Evolutionary conservation across 2,329 filamentous ascomycete genomes (phyloP).

Genomic region (Sclerotinia sclerotiorum): DNA sequence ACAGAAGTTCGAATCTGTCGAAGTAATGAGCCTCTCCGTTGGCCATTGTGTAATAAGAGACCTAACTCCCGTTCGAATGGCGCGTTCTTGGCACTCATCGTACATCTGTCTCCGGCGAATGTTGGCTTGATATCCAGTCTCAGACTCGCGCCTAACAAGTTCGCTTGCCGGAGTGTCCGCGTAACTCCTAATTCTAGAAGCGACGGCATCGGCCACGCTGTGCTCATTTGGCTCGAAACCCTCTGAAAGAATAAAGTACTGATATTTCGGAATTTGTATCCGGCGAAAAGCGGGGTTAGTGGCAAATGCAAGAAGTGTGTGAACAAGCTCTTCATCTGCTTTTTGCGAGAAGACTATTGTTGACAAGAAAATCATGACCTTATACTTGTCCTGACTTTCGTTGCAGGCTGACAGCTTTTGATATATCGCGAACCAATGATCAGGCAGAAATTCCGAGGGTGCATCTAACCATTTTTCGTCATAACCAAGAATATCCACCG

Average conservation of each 20-base stretch:
- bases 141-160: not conserved
- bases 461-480: conserved; percentile 28
- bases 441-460: conserved; percentile 27
- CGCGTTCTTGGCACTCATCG: not conserved
- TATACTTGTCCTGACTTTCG: conserved; percentile 31
- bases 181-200: conserved; percentile 12
- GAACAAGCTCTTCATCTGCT: conserved; percentile 33
- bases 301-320: conserved; percentile 40
- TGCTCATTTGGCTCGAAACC: conserved; percentile 21
- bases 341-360: conserved; percentile 35
- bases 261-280: not conserved
- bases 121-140: not conserved
- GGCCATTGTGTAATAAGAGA: conserved; percentile 21
- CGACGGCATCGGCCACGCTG: conserved; percentile 8
- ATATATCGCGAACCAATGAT: conserved; percentile 34
- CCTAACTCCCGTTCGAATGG: conserved; percentile 6
- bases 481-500: conserved; percentile 21
- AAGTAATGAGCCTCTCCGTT: not conserved
- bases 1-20: not conserved
- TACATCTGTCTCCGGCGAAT: conserved; percentile 5
- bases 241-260: conserved; percentile 21
- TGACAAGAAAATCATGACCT: conserved; percentile 38
- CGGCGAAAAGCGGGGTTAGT: conserved; percentile 30
- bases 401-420: conserved; percentile 26
- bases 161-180: conserved; percentile 22